Evolutionary conservation across 345 rosid genomes (phyloP), one percentile per base, ranked within the genome.

Genomic region (Populus nigra): DNA sequence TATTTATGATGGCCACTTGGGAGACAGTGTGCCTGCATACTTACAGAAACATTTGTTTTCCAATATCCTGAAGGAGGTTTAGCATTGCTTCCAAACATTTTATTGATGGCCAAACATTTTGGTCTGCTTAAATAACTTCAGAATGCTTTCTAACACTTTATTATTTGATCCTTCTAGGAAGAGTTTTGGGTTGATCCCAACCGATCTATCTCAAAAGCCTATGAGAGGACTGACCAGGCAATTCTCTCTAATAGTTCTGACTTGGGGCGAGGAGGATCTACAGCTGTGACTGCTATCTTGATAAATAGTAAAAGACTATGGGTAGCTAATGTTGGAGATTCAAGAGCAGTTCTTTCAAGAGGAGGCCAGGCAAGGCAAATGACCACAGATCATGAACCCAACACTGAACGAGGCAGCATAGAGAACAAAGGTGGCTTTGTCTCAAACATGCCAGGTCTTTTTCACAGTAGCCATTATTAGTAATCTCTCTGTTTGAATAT

Each of bases 361-460:
- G 86, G 87, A 23, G 92, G 89, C 53, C 76, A 82, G 72, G 92
- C 91, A 62, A 72, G 36, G 27, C 93, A 88, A 81, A 74, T 91
- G 83, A 85, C 86, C 66, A 85, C 70, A 13, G 96, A 91, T 77
- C 96, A 91, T 83, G 92, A 91, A 71, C 97, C 97, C 10, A 88
- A 85, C 80, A 83, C 86, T 47, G 93, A 91, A 73, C 82, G 93
- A 75, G 82, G 79, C 78, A 87, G 78, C 86, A 91, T 91, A 78
- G 96, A 91, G 87, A 73, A 83, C 75, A 88, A 66, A 80, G 93
- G 96, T 39, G 96, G 96, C 72, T 91, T 91, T 85, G 96, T 91
- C 36, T 90, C 96, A 45, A 91, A 91, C 83, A 84, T 86, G 84
- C 96, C 92, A 86, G 96, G 96, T 92, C 65, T 20, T 70, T 22